These are phyloP conservation scores for Pichia sp. DNA, from an alignment of 1,139 yeast species.

Conservation along the genomic window DNA sequence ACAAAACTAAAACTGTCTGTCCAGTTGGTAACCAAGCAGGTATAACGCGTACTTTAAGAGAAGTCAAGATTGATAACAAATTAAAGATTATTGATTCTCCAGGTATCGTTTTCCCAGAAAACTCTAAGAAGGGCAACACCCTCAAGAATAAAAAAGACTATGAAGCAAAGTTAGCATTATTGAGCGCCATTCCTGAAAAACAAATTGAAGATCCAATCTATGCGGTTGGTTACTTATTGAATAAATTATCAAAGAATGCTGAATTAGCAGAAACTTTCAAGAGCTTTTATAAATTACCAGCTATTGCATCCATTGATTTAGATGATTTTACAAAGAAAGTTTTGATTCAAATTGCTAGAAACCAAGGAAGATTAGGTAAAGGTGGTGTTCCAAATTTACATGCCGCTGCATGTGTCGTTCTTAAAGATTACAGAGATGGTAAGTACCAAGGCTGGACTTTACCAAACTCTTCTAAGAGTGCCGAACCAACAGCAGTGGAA, in stretches of 20 bases:
- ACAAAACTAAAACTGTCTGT: constrained; percentile 43
- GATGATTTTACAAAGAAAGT: constrained; percentile 73
- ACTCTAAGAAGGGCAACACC: constrained; percentile 29
- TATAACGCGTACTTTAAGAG: constrained; percentile 85
- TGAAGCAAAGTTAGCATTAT: constrained; percentile 79
- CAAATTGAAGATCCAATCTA: constrained; percentile 77
- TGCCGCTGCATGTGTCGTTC: constrained; percentile 74
- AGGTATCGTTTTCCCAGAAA: constrained; percentile 89
- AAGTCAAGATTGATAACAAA: constrained; percentile 86
- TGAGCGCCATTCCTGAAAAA: constrained; percentile 88
- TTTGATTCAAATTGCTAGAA: constrained; percentile 87
- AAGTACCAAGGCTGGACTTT: constrained; percentile 85
- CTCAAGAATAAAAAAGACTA: constrained; percentile 48
- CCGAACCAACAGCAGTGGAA: constrained; percentile 5
- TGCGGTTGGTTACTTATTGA: constrained; percentile 70
- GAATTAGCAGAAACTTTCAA: constrained; percentile 74
- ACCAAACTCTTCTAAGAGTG: constrained; percentile 56
- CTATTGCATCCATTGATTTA: constrained; percentile 56
- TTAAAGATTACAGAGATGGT: constrained; percentile 98
- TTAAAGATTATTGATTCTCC: constrained; percentile 90
- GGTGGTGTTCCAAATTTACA: constrained; percentile 90
- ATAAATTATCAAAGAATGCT: constrained; percentile 59
- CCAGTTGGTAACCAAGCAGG: constrained; percentile 99
- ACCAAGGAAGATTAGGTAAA: constrained; percentile 83
- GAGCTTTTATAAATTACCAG: constrained; percentile 67